Base-by-base conservation (phyloP, 331 rosid genomes). In the Pyrus hybrid region DNA sequence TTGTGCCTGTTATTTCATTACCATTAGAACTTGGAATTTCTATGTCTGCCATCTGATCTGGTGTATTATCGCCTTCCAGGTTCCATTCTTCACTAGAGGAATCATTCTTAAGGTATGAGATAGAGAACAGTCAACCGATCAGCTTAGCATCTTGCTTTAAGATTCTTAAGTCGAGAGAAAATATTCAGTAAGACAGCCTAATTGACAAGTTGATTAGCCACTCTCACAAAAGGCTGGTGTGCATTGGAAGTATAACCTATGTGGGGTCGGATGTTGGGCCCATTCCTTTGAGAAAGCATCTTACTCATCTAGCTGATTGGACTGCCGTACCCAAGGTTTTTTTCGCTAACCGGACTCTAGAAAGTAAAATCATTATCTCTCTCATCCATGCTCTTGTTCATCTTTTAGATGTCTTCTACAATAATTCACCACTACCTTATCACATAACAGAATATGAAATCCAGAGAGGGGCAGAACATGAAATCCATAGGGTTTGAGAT, bases 61-160 rank as follows among this genome's bases (percentile, higher is more conserved):
- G 77, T 77, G 82, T 79, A 71, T 86, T 63, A 43, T 78, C 56
- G 58, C 54, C 37, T 72, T 28, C 35, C 70, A 65, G 47, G 47
- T 71, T 70, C 51, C 73, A 73, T 32, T 61, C 41, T 63, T 56
- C 41, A 37, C 78, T 5, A 18, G 32, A 56, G 54, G 20, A 67
- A 41, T 67, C 79, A 76, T 76, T 67, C 51, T 68, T 56, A 45
- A 76, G 74, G 51, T 35, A 71, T 66, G 49, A 62, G 61, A 32
- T 41, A 73, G 22, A 66, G 23, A 66, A 16, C 26, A 66, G 81
- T 76, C 81, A 18, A 83, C 71, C 8, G 30, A 29, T 47, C 25
- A 25, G 37, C 9, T 3, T 22, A 49, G 14, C 45, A 5, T 76
- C 20, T 28, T 33, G 68, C 54, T 56, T 70, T 61, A 74, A 35